These are phyloP conservation scores for Talaromyces sp. DNA, from an alignment of 2,329 filamentous ascomycete species.

Conservation along the genomic window DNA sequence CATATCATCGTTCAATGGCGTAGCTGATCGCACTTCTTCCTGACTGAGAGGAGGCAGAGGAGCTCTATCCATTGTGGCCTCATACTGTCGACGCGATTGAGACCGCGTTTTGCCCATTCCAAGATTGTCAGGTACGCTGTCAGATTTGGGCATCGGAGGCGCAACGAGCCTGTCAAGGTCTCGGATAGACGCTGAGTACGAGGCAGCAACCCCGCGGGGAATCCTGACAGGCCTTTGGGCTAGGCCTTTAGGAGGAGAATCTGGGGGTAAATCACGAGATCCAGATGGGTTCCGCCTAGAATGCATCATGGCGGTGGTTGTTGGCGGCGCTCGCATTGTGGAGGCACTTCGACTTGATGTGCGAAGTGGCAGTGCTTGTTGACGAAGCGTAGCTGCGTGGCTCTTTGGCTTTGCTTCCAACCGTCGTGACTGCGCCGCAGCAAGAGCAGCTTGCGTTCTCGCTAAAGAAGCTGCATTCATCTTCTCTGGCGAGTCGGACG, in stretches of 20 bases:
- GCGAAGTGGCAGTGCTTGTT: constrained; percentile 40
- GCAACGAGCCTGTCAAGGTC: constrained; percentile 28
- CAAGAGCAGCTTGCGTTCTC: constrained; percentile 39
- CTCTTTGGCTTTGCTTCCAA: constrained; percentile 38
- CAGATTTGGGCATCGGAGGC: constrained; percentile 31
- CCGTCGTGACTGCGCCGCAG: constrained; percentile 40
- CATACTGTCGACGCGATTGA: constrained; percentile 37
- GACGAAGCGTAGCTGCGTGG: constrained; percentile 47
- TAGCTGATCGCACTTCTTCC: constrained; percentile 25
- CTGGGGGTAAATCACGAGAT: constrained; percentile 8
- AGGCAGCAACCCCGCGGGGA: constrained; percentile 34
- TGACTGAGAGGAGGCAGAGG: constrained; percentile 18
- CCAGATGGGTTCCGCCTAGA: constrained; percentile 10
- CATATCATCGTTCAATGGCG: constrained; percentile 13
- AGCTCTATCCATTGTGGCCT: constrained; percentile 27
- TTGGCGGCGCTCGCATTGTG: constrained; percentile 23
- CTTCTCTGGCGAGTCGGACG: constrained; percentile 26
- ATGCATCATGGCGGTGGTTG: constrained; percentile 17
- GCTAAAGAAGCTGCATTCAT: constrained; percentile 23
- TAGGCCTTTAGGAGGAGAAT: constrained; percentile 31
- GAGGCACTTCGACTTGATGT: constrained; percentile 29
- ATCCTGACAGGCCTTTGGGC: constrained; percentile 40
- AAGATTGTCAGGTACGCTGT: constrained; percentile 31
- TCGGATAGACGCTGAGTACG: constrained; percentile 33
- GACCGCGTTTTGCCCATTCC: constrained; percentile 43